phyloP scores from a whole-genome alignment of 352 stramenopile species.

The Phytophthora kernoviae region DNA sequence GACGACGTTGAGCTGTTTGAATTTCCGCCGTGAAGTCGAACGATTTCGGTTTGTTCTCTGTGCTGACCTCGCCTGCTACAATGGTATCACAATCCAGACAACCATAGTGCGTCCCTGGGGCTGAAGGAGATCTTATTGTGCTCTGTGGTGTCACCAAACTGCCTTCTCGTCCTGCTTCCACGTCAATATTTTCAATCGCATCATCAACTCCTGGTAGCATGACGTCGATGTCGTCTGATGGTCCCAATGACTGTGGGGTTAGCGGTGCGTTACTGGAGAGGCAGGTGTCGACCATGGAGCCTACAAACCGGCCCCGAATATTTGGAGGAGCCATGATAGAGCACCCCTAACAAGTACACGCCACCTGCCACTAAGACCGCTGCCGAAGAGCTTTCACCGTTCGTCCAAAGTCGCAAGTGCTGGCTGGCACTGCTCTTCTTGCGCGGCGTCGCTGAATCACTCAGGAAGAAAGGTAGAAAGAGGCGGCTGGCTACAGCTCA shows the following conservation, averaged over 20 bases:
- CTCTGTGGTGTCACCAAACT: slow-evolving; percentile 22
- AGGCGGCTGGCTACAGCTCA: not conserved
- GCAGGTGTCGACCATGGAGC: slow-evolving; percentile 25
- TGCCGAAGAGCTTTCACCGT: too few species aligned
- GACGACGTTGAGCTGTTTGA: slow-evolving; percentile 17
- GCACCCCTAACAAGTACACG: too few species aligned
- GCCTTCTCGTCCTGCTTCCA: slow-evolving; percentile 10
- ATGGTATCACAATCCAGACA: slow-evolving; percentile 8
- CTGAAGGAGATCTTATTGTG: slow-evolving; percentile 18
- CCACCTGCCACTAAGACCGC: too few species aligned
- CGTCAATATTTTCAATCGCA: slow-evolving; percentile 14
- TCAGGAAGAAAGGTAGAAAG: too few species aligned
- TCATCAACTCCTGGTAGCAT: slow-evolving; percentile 14
- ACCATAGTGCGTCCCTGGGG: slow-evolving; percentile 16
- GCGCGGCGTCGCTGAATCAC: too few species aligned
- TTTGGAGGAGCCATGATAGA: not conserved
- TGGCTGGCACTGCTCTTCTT: too few species aligned
- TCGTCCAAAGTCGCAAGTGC: too few species aligned
- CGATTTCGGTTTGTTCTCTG: slow-evolving; percentile 18
- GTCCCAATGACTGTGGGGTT: slow-evolving; percentile 15
- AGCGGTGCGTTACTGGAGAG: slow-evolving; percentile 28
- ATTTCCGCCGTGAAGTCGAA: slow-evolving; percentile 24
- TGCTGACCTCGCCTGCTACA: not conserved
- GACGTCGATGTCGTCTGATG: slow-evolving; percentile 3
- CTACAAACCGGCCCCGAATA: slow-evolving; percentile 16